Conservation (phyloP, 148 eudicot genomes). For the Nepenthes gracilis region DNA sequence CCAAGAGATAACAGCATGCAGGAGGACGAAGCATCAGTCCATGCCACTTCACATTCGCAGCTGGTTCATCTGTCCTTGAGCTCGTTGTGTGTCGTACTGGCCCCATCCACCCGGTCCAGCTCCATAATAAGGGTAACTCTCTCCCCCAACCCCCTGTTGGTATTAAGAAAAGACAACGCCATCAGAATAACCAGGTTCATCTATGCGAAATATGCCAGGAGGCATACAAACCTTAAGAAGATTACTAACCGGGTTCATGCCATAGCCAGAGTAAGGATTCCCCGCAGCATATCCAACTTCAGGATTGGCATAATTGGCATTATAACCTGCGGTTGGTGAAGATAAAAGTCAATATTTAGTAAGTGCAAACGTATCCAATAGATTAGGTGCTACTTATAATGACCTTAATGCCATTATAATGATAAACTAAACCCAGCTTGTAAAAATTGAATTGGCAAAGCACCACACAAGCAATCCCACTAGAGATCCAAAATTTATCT, state of each 20-base stretch:
- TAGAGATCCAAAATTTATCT: too few relatives aligned
- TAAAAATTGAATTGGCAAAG: too few relatives aligned
- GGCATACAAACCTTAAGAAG: not conserved
- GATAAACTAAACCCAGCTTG: not conserved
- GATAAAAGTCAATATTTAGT: not conserved
- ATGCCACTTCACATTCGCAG: conserved; percentile 14
- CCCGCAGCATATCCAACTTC: conserved; percentile 57
- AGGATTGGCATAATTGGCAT: conserved; percentile 46
- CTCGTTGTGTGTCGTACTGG: conserved; percentile 57
- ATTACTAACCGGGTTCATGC: conserved; percentile 37
- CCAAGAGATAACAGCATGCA: conserved; percentile 18
- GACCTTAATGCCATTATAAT: not conserved
- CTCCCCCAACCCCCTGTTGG: conserved; percentile 32
- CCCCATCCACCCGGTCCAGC: conserved; percentile 77
- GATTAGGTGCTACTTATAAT: not conserved
- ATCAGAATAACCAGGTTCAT: not conserved
- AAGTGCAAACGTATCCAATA: not conserved
- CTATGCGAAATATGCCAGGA: not conserved
- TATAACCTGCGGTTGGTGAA: conserved; percentile 33
- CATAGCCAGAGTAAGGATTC: conserved; percentile 67
- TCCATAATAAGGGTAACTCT: conserved; percentile 72
- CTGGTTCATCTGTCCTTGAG: conserved; percentile 75
- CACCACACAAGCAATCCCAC: too few relatives aligned
- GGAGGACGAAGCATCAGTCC: conserved; percentile 12
- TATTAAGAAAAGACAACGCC: not conserved